Evolutionary conservation across 2,329 filamentous ascomycete species (phyloP).

Genomic region (Cladophialophora immunda): DNA sequence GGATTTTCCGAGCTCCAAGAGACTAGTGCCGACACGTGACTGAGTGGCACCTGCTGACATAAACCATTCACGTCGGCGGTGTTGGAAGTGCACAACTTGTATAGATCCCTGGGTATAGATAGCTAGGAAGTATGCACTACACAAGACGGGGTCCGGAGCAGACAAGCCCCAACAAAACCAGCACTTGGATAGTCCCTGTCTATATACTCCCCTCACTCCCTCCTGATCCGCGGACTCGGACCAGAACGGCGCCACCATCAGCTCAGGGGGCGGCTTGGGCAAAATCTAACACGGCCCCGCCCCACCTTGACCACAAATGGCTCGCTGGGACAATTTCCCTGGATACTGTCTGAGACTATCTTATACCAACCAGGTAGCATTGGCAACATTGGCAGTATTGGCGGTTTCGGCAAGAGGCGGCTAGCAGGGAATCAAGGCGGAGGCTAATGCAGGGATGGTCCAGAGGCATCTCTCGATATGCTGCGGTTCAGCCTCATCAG

Average conservation of each 20-base stretch:
- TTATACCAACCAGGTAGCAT: background rate
- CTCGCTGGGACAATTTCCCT: background rate
- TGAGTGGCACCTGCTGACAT: background rate
- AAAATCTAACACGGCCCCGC: background rate
- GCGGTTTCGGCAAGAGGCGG: constrained; percentile 9
- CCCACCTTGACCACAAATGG: background rate
- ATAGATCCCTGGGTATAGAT: background rate
- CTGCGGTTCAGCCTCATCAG: constrained; percentile 21
- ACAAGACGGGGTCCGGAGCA: background rate
- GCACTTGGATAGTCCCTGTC: background rate
- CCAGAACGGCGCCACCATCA: background rate
- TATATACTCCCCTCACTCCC: background rate
- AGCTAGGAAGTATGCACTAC: background rate
- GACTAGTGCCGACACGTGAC: background rate
- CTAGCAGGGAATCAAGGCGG: background rate
- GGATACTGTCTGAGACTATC: background rate
- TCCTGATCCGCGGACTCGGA: background rate
- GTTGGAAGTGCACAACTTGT: background rate
- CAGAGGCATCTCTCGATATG: background rate
- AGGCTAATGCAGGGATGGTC: constrained; percentile 20
- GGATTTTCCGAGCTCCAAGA: background rate
- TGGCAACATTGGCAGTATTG: background rate
- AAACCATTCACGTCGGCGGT: background rate
- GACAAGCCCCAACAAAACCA: background rate
- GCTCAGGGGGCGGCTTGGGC: background rate